phyloP scores from a whole-genome alignment of 2,329 filamentous ascomycete genomes.

The Pyrenophora graminea region DNA sequence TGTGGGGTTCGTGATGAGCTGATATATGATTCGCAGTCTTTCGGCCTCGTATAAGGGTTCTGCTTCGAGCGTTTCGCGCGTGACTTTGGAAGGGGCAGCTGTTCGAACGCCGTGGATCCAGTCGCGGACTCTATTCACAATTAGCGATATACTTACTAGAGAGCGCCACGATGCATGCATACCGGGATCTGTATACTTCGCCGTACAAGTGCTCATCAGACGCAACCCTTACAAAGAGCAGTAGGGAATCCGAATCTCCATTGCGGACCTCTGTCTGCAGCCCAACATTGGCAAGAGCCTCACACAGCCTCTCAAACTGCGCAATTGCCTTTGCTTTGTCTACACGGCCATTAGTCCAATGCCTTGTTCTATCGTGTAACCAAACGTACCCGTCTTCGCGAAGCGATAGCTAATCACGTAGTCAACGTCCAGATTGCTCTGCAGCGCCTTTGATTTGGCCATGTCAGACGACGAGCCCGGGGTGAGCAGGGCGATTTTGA shows the following conservation, averaged over 20 bases:
- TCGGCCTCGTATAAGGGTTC: conserved; percentile 88
- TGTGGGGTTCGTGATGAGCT: conserved; percentile 63
- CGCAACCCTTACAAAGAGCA: conserved; percentile 81
- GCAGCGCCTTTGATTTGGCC: conserved; percentile 46
- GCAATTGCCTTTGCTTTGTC: conserved; percentile 71
- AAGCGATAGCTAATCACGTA: conserved; percentile 85
- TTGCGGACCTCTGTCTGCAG: conserved; percentile 85
- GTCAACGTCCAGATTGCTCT: conserved; percentile 73
- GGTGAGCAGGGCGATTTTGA: conserved; percentile 26
- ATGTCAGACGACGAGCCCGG: conserved; percentile 31
- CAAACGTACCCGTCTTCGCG: conserved; percentile 63
- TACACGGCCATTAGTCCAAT: conserved; percentile 41
- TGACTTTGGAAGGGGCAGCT: conserved; percentile 74
- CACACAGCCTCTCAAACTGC: conserved; percentile 76
- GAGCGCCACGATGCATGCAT: conserved; percentile 8
- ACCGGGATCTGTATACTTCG: conserved; percentile 82
- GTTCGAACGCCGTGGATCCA: conserved; percentile 89
- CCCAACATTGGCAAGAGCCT: conserved; percentile 76
- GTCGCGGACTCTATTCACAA: conserved; percentile 71
- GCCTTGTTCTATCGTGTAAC: conserved; percentile 6
- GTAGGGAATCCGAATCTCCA: conserved; percentile 72
- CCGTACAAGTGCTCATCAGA: conserved; percentile 74
- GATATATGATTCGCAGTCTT: conserved; percentile 82
- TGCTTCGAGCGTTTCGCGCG: conserved; percentile 66
- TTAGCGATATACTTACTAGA: neutral